Evolutionary conservation across 148 eudicot genomes (phyloP), one percentile per base, ranked within the genome.

Genomic region (Vaccinium corymbosum): DNA sequence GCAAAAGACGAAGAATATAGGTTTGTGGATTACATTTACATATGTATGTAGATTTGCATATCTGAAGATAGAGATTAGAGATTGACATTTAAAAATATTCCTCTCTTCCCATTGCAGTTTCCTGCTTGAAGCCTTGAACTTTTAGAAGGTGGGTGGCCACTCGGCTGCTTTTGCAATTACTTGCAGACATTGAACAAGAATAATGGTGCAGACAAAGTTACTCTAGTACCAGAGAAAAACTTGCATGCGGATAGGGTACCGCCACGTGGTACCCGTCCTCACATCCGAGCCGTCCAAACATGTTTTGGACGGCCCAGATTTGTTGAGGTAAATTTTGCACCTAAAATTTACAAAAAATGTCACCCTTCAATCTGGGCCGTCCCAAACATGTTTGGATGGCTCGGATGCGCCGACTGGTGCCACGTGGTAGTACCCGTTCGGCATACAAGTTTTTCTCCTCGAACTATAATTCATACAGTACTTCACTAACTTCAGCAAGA

Each of bases 131-230:
- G 35, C 35, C 35, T 32, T 32, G n/a, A 70, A 42, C 68, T 56
- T 80, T 52, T 27, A 9, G 77, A 17, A 52, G 16, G 66, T 51
- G 13, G 64, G 42, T 25, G 27, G 27, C 2, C 52, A 59, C 17
- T 68, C 42, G 50, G 27, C 53, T 70, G 29, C 53, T 82, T 82
- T 82, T 51, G 64, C 52, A 73, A 32, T 82, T 82, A 50, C 84
- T 82, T 82, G 52, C 46, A 50, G 50, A 68, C 20, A n/a, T 51
- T 32, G 78, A 53, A 53, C 79, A 82, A 71, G 78, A 82, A 81
- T 66, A 81, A 46, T 16, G 2, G 29, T 22, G 1, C 13, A 64
- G 42, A 42, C 1, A 78, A 78, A 55, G 27, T 4, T 57, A 55
- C 22, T 6, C 4, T 20, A 6, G 42, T 48, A 10, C 27, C 14